Base-by-base conservation (phyloP, 225 moss, liverwort and hornwort species). In the Neckera pumila region DNA sequence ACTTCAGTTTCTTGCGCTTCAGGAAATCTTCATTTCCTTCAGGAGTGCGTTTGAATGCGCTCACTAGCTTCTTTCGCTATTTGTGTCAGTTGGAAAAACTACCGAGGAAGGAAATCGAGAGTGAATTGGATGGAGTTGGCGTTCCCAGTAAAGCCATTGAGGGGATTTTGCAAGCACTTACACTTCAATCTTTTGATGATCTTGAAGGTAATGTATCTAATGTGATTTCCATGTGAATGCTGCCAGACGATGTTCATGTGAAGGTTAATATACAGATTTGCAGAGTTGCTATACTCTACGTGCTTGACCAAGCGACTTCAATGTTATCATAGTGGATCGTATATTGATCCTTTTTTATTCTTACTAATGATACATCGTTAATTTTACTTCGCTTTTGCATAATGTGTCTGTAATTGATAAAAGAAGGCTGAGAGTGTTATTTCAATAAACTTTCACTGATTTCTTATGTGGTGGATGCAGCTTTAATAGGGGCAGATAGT, bases 71-170 rank as follows among this genome's bases (percentile, higher is more conserved):
- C 45, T 86, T 53, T 67, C 45, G 60, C 23, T 86, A 45, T 63
- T 40, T 87, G 70, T 89, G 42, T 84, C 93, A 98, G 96, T 94
- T 98, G 83, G 98, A 95, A 70, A 98, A 98, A 88, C 89, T 96
- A 83, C 92, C 90, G 69, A 93, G 95, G 91, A 89, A 91, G 78
- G 93, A 95, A 82, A 93, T 98, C 71, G 96, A 96, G 93, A 94
- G 90, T 84, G 95, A 97, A 81, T 90, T 98, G 89, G 86, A 83
- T 84, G 90, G 84, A n/a, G 89, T 92, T 83, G 95, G 96, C n/a
- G 92, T 96, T 76, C 94, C 96, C 40, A 79, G 69, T 81, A 90
- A 92, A 74, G 94, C 95, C 49, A 90, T 98, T 42, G 92, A 93
- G 80, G 95, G 96, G 42, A 98, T 98, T 89, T 90, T 98, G 89